These are phyloP conservation scores for Hortiboletus campestris DNA, from an alignment of 768 basidiomycete species.

Conservation along the genomic window DNA sequence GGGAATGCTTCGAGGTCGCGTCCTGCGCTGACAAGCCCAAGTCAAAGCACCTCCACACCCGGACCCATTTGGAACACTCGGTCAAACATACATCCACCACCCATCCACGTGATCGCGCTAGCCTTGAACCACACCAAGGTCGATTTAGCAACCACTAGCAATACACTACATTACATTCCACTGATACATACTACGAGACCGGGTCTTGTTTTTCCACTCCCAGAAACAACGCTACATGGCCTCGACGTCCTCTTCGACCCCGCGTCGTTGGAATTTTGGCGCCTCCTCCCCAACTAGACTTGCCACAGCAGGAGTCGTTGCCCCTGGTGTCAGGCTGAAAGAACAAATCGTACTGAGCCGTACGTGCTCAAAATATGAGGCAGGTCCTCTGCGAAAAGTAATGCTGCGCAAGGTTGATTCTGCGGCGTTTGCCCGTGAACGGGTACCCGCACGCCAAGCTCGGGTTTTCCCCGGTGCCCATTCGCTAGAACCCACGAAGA, in stretches of 20 bases:
- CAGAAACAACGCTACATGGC: not conserved
- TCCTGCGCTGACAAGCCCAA: constrained; percentile 35
- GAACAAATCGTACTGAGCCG: constrained; percentile 1
- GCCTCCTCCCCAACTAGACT: not conserved
- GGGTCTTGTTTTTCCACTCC: not conserved
- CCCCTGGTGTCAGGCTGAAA: not conserved
- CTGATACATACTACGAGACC: not conserved
- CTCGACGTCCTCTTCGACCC: not conserved
- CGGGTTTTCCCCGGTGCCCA: not conserved
- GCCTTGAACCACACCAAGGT: not conserved
- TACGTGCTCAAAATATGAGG: not conserved
- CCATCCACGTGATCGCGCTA: constrained; percentile 23
- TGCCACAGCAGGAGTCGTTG: not conserved
- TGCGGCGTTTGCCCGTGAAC: not conserved
- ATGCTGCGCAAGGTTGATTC: not conserved
- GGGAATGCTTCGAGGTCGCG: constrained; percentile 29
- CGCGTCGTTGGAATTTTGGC: not conserved
- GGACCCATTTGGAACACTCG: constrained; percentile 32
- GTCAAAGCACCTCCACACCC: constrained; percentile 24
- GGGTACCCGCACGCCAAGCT: not conserved
- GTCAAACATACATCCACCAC: constrained; percentile 4
- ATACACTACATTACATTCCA: not conserved
- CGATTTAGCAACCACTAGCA: not conserved
- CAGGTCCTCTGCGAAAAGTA: not conserved
- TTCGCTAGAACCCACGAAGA: not conserved